Evolutionary conservation across 345 rosid genomes (phyloP).

Genomic region (Pistacia atlantica): DNA sequence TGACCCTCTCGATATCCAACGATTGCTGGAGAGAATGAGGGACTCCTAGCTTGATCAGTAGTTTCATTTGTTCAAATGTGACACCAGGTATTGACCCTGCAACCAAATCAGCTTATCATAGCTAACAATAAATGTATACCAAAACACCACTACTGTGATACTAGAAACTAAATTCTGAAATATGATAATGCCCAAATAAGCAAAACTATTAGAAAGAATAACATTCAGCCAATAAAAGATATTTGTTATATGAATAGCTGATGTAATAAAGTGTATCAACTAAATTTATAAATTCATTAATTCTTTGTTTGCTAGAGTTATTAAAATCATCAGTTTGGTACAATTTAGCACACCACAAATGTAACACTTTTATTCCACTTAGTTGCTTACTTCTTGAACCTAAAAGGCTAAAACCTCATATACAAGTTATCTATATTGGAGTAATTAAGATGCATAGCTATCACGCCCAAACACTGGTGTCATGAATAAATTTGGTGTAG

Average conservation of each 20-base stretch:
- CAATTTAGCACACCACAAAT: too few relatives aligned
- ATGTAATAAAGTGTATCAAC: too few relatives aligned
- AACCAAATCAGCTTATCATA: constrained; percentile 12
- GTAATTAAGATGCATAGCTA: background rate
- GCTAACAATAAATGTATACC: background rate
- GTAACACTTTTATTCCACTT: too few relatives aligned
- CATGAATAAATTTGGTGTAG: background rate
- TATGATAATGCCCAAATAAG: background rate
- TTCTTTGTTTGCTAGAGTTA: too few relatives aligned
- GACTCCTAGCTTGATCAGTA: constrained; percentile 84
- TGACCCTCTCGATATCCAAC: constrained; percentile 68
- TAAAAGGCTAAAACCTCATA: too few relatives aligned
- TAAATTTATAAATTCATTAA: too few relatives aligned
- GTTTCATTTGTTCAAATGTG: constrained; percentile 83
- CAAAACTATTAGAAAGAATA: background rate
- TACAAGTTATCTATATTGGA: background rate
- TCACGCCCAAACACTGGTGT: background rate
- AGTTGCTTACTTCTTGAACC: too few relatives aligned
- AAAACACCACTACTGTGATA: background rate
- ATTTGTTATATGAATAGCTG: too few relatives aligned
- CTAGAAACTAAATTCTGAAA: background rate
- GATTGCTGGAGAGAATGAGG: constrained; percentile 77
- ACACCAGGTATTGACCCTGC: constrained; percentile 94
- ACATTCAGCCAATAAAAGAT: too few relatives aligned
- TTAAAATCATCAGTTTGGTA: too few relatives aligned